Percentiles rank a stretch among this genome's conserved stretches.
Evolutionary conservation across 345 rosid genomes (phyloP).

Genomic region (Nasturtium officinale): DNA sequence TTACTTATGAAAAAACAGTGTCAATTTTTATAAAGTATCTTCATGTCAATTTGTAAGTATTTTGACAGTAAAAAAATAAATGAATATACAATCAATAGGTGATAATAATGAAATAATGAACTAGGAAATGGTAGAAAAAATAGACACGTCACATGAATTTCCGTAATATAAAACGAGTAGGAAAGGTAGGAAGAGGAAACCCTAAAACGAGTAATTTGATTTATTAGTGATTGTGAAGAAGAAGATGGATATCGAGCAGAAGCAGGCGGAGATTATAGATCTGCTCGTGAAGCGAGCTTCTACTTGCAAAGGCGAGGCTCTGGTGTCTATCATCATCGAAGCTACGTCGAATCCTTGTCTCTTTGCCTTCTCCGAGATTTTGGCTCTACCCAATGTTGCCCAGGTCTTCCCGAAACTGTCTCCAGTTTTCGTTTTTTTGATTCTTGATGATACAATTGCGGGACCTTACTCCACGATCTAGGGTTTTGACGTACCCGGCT

Average conservation of each 20-base stretch:
- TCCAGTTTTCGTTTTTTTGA: not conserved
- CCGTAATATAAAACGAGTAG: not conserved
- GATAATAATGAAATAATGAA: too few relatives aligned
- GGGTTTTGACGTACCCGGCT: not conserved
- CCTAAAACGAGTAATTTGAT: not conserved
- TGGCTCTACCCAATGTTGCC: conserved; percentile 41
- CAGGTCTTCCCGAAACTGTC: conserved; percentile 23
- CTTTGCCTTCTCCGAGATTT: conserved; percentile 44
- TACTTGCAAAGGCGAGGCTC: conserved; percentile 24
- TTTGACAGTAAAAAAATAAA: too few relatives aligned
- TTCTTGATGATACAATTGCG: not conserved
- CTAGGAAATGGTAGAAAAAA: not conserved
- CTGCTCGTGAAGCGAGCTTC: conserved; percentile 47
- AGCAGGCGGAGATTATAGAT: conserved; percentile 46
- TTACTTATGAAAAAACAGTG: not conserved
- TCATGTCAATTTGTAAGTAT: not conserved
- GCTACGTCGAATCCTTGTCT: conserved; percentile 46
- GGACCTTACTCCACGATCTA: not conserved
- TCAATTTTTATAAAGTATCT: not conserved
- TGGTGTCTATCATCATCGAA: conserved; percentile 29
- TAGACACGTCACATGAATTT: not conserved
- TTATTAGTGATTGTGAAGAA: not conserved
- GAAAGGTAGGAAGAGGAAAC: not conserved
- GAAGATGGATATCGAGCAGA: conserved; percentile 53
- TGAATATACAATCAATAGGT: too few relatives aligned